Percentiles rank a stretch among this genome's conserved stretches.
phyloP scores from a whole-genome alignment of 768 basidiomycete genomes.

The Fomitopsis serialis region DNA sequence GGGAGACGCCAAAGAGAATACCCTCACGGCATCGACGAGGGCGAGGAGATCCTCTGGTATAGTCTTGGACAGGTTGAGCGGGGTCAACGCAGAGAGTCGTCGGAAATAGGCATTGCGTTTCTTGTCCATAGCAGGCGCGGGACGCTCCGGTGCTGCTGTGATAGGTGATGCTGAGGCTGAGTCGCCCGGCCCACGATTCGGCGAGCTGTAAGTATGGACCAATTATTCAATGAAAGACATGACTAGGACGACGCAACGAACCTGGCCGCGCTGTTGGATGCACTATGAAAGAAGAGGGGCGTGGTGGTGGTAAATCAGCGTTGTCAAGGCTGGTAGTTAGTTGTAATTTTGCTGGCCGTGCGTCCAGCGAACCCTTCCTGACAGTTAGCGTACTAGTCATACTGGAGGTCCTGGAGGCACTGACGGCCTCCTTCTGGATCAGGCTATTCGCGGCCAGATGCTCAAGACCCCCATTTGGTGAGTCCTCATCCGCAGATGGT shows the following conservation, averaged over 20 bases:
- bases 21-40: conserved; percentile 84
- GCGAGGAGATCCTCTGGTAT: conserved; percentile 65
- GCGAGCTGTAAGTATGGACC: conserved; percentile 15
- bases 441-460: not conserved
- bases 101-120: conserved; percentile 93
- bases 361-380: conserved; percentile 89
- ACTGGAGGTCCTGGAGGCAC: not conserved
- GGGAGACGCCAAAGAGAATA: conserved; percentile 86
- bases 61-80: conserved; percentile 51
- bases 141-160: conserved; percentile 37
- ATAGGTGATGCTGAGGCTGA: conserved; percentile 21
- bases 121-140: conserved; percentile 58
- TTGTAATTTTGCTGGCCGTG: conserved; percentile 49
- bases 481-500: conserved; percentile 31
- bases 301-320: conserved; percentile 18
- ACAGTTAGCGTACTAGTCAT: conserved; percentile 2
- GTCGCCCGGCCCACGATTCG: not conserved
- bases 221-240: not conserved
- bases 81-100: conserved; percentile 75
- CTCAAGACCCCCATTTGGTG: conserved; percentile 19
- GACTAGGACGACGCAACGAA: not conserved
- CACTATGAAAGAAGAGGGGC: conserved; percentile 3
- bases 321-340: conserved; percentile 15
- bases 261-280: not conserved
- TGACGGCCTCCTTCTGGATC: not conserved